Percentiles rank a stretch among this genome's conserved stretches.
phyloP scores from a whole-genome alignment of 2,329 filamentous ascomycete genomes.

The Arthrobotrys pseudoclavata region DNA sequence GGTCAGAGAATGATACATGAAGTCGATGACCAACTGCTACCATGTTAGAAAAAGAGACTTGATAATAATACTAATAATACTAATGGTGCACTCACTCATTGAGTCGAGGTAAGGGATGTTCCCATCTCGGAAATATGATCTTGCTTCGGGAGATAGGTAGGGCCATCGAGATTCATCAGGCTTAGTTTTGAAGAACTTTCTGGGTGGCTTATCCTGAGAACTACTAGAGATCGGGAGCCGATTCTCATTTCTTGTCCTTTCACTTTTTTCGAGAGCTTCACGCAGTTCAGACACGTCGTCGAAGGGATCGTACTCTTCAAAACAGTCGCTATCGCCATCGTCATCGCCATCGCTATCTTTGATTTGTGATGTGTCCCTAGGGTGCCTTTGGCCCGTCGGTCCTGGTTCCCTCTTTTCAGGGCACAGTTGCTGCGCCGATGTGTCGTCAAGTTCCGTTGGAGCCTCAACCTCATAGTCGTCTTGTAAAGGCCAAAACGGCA shows the following conservation, averaged over 20 bases:
- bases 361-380: neutral
- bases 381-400: slow-evolving; percentile 22
- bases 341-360: slow-evolving; percentile 3
- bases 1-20: slow-evolving; percentile 38
- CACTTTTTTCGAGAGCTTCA: slow-evolving; percentile 15
- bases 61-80: neutral
- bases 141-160: slow-evolving; percentile 38
- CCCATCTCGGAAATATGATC: slow-evolving; percentile 16
- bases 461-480: neutral
- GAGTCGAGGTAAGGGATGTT: slow-evolving; percentile 3
- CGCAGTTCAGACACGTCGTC: slow-evolving; percentile 55
- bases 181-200: slow-evolving; percentile 4
- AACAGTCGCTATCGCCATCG: slow-evolving; percentile 54
- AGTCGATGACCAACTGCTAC: slow-evolving; percentile 11
- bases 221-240: neutral
- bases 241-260: slow-evolving; percentile 4
- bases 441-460: neutral
- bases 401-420: slow-evolving; percentile 7
- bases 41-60: slow-evolving; percentile 17
- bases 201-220: slow-evolving; percentile 11
- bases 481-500: slow-evolving; percentile 22
- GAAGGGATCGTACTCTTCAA: slow-evolving; percentile 62
- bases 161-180: slow-evolving; percentile 28
- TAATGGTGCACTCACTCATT: slow-evolving; percentile 21
- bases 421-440: slow-evolving; percentile 9